Evolutionary conservation across 2,329 filamentous ascomycete species (phyloP).

Genomic region (Trichoderma sp.): DNA sequence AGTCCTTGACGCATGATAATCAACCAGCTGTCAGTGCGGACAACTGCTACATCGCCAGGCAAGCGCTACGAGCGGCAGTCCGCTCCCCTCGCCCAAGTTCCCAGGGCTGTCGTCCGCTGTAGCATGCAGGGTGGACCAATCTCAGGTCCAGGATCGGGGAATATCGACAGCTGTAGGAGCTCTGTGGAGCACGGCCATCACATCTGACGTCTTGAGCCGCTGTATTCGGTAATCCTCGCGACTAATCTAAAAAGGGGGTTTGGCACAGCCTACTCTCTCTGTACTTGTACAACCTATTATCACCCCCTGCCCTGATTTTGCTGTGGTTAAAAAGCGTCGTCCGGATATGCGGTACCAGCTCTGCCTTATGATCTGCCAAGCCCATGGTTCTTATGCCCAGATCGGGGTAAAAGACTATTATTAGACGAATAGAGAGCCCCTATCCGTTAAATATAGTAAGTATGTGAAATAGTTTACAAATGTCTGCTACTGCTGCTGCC

Average conservation of each 20-base stretch:
- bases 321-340: background rate
- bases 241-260: background rate
- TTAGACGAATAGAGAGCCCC: background rate
- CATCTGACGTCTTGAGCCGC: background rate
- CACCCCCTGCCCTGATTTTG: background rate
- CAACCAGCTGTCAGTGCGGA: background rate
- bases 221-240: background rate
- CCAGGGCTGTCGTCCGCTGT: too few relatives aligned
- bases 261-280: background rate
- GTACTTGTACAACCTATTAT: background rate
- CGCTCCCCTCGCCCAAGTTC: too few relatives aligned
- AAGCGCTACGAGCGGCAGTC: too few relatives aligned
- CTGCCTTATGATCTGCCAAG: background rate
- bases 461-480: background rate
- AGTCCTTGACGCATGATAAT: background rate
- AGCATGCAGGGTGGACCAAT: background rate
- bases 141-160: background rate
- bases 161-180: background rate
- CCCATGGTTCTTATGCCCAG: background rate
- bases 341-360: background rate
- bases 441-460: background rate
- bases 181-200: background rate
- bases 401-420: background rate
- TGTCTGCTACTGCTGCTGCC: background rate
- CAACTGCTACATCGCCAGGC: too few relatives aligned